Evolutionary conservation across 2,329 filamentous ascomycete genomes (phyloP).

Genomic region (Cytospora schulzeri): DNA sequence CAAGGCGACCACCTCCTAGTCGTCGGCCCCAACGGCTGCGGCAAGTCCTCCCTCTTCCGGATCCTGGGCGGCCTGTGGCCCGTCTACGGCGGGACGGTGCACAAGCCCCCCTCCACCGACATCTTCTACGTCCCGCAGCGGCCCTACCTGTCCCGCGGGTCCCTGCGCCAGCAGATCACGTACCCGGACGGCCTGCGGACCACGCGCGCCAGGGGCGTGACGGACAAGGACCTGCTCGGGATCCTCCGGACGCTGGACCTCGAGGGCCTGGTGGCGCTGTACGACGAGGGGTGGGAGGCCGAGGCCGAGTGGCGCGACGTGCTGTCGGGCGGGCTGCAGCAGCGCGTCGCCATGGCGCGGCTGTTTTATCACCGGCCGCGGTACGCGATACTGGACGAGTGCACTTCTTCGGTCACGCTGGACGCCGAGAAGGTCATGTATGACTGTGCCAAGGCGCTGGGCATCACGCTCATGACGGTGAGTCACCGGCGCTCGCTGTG

Average conservation of each 20-base stretch:
- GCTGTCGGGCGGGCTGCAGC: slow-evolving; percentile 87
- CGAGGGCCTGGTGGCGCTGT: slow-evolving; percentile 76
- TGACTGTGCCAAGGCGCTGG: slow-evolving; percentile 87
- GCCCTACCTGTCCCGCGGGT: slow-evolving; percentile 88
- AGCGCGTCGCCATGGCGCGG: slow-evolving; percentile 94
- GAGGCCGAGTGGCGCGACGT: slow-evolving; percentile 97
- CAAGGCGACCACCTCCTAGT: slow-evolving; percentile 91
- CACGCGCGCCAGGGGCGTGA: slow-evolving; percentile 82
- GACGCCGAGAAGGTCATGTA: slow-evolving; percentile 97
- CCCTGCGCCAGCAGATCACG: slow-evolving; percentile 93
- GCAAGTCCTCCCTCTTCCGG: slow-evolving; percentile 93
- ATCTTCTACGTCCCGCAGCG: slow-evolving; percentile 99
- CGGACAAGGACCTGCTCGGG: slow-evolving; percentile 75
- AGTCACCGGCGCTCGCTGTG: slow-evolving; percentile 88
- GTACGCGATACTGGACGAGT: slow-evolving; percentile 96
- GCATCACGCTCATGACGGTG: slow-evolving; percentile 96
- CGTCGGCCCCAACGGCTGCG: slow-evolving; percentile 94
- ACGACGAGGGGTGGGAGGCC: slow-evolving; percentile 81
- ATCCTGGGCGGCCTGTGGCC: slow-evolving; percentile 97
- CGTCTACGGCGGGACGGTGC: slow-evolving; percentile 90
- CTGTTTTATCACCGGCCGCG: slow-evolving; percentile 91
- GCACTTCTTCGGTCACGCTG: slow-evolving; percentile 90
- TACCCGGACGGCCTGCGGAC: slow-evolving; percentile 89
- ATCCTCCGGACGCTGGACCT: slow-evolving; percentile 82
- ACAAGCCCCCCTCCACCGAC: slow-evolving; percentile 86